phyloP scores from a whole-genome alignment of 2,329 filamentous ascomycete genomes.

The Pestalotiopsis fici region DNA sequence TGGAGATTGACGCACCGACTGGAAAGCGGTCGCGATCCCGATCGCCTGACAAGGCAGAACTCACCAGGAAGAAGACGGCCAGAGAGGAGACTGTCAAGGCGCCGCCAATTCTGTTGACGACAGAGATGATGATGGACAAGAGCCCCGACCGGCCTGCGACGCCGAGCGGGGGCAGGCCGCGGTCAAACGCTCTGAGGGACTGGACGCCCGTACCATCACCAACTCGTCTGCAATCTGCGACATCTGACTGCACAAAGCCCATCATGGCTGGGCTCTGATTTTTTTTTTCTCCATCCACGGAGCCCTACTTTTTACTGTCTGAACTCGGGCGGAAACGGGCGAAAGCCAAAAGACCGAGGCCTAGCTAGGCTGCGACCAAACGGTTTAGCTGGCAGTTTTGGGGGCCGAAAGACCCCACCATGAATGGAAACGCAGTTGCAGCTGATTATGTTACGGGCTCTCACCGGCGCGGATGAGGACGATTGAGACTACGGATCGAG shows the following conservation, averaged over 20 bases:
- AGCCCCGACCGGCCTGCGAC: constrained; percentile 2
- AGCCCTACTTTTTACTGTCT: background rate
- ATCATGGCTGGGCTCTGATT: constrained; percentile 7
- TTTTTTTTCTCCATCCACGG: background rate
- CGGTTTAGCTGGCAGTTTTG: background rate
- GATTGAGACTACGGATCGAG: background rate
- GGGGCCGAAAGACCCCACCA: background rate
- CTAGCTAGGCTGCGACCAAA: background rate
- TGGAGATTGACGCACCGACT: constrained; percentile 5
- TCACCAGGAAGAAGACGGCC: constrained; percentile 7
- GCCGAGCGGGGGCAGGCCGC: constrained; percentile 2
- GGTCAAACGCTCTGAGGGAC: constrained; percentile 1
- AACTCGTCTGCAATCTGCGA: background rate
- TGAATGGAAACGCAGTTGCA: background rate
- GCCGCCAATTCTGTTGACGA: constrained; percentile 1
- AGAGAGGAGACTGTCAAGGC: constrained; percentile 4
- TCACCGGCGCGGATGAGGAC: background rate
- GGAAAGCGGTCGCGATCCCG: background rate
- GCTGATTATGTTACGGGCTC: background rate
- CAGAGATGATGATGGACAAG: constrained; percentile 7
- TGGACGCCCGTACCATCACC: background rate
- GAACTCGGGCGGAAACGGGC: background rate
- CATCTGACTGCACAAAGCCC: background rate
- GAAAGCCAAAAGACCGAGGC: background rate
- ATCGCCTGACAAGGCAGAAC: constrained; percentile 4